A percentile compares a stretch with the other conserved stretches of the same genome.
Evolutionary conservation across 805 yeast species (phyloP).

Genomic region (Saturnispora besseyi): DNA sequence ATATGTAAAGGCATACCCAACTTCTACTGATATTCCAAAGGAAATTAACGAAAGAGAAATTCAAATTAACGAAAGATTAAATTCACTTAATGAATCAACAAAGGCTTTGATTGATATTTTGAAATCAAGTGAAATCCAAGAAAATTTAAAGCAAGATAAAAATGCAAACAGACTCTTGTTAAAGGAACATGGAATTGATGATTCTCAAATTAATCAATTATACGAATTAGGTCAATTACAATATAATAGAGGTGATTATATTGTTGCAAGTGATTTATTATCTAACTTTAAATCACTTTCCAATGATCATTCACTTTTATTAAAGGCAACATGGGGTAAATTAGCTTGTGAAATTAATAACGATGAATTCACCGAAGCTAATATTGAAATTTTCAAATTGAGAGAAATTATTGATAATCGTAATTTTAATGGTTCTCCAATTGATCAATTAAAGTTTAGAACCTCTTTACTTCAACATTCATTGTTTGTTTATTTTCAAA

Average conservation of each 20-base stretch:
- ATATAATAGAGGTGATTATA: constrained; percentile 56
- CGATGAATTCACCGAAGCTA: constrained; percentile 42
- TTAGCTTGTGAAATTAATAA: constrained; percentile 52
- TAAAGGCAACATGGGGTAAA: constrained; percentile 61
- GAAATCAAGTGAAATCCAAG: constrained; percentile 42
- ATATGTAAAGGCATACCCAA: constrained; percentile 34
- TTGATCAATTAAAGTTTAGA: constrained; percentile 52
- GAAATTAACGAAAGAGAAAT: constrained; percentile 34
- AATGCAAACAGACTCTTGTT: constrained; percentile 41
- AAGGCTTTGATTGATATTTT: constrained; percentile 37
- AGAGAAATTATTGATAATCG: constrained; percentile 53
- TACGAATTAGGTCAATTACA: constrained; percentile 55
- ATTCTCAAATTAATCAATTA: constrained; percentile 39
- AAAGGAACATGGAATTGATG: constrained; percentile 37
- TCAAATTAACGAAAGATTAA: constrained; percentile 31
- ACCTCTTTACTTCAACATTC: constrained; percentile 67
- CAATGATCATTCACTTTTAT: constrained; percentile 38
- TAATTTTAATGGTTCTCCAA: constrained; percentile 40
- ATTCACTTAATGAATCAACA: constrained; percentile 34
- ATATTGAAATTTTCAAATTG: constrained; percentile 44
- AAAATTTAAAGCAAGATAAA: constrained; percentile 46
- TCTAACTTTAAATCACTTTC: constrained; percentile 50
- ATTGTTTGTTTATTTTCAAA: constrained; percentile 46
- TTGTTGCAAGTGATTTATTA: constrained; percentile 48
- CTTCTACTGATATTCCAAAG: constrained; percentile 29